These are phyloP conservation scores for Tripterygium wilfordii DNA, from an alignment of 177 flowering plant genomes.

Conservation along the genomic window DNA sequence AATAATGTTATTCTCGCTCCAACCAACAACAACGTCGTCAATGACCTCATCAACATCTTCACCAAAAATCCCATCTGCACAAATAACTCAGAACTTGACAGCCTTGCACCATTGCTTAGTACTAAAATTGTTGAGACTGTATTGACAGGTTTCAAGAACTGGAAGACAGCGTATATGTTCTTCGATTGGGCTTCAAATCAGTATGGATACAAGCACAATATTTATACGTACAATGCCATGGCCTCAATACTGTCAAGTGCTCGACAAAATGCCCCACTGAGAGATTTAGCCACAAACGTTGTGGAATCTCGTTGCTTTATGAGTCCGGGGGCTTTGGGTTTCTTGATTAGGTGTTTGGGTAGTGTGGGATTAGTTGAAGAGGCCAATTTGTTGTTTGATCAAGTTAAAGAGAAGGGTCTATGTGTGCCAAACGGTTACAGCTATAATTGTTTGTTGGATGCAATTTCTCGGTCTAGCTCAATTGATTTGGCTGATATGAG, in stretches of 20 bases:
- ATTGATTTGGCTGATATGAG: slow-evolving; percentile 53
- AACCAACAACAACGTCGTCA: background rate
- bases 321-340: slow-evolving; percentile 81
- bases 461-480: slow-evolving; percentile 33
- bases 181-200: slow-evolving; percentile 73
- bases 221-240: slow-evolving; percentile 78
- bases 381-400: slow-evolving; percentile 57
- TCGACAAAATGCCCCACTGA: slow-evolving; percentile 48
- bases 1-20: too few species aligned
- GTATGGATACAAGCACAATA: slow-evolving; percentile 46
- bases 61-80: slow-evolving; percentile 21
- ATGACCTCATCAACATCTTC: slow-evolving; percentile 38
- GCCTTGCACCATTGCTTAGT: slow-evolving; percentile 36
- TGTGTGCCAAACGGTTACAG: slow-evolving; percentile 64
- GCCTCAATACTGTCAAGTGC: slow-evolving; percentile 60
- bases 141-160: slow-evolving; percentile 37
- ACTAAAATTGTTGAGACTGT: slow-evolving; percentile 53
- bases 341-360: slow-evolving; percentile 72
- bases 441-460: slow-evolving; percentile 79
- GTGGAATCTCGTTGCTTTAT: slow-evolving; percentile 35
- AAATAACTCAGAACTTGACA: slow-evolving; percentile 23
- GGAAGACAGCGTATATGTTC: slow-evolving; percentile 52
- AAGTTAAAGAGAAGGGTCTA: slow-evolving; percentile 32
- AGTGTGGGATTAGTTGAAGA: slow-evolving; percentile 54
- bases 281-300: slow-evolving; percentile 31